Base-by-base conservation (phyloP, 2,329 filamentous ascomycete species). In the Claviceps sp. region DNA sequence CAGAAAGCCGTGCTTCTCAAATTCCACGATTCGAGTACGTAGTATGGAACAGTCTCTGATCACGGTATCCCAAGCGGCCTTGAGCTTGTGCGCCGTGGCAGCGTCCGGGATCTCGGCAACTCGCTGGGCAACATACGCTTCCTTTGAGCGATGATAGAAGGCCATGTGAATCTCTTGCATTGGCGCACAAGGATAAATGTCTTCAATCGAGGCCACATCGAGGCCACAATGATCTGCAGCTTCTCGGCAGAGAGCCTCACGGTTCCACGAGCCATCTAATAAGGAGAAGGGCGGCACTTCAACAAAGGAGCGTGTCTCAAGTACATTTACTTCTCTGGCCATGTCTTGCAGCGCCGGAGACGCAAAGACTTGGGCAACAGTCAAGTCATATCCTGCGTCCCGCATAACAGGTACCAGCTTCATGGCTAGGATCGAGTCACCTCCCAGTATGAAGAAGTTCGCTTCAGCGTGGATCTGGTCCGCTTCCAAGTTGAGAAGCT, bases 171-270 rank as follows among this genome's bases (percentile, higher is more conserved):
- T 56, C 20, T 59, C 54, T 45, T 61, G 59, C 11, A 60, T 50
- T 1, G 59, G 54, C 11, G 59, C 58, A 42, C 58, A 60, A 2
- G 58, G 59, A n/a, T 57, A 54, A 9, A 59, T 51, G 45, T 61
- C 59, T 16, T 56, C 47, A 11, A 61, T 48, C 9, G 48, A 44
- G 5, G 48, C 36, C 5, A 52, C 48, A 3, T 37, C 20, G 8
- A 59, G 50, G 4, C 46, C 51, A 24, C 59, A 61, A 8, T 55
- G 44, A 5, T 41, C 42, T 5, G 55, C 54, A 1, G 52, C 54
- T 40, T 52, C 50, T 13, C 5, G n/a, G 16, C 46, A 22, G 16
- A 45, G 34, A 16, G 40, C 20, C n/a, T 48, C 50, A 11, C 52
- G 40, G 3, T 47, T 26, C 26, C 54, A 52, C n/a, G 14, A 36